Evolutionary conservation across 176 grass and related monocot genomes (phyloP).

Genomic region (Cenchrus purpureus): DNA sequence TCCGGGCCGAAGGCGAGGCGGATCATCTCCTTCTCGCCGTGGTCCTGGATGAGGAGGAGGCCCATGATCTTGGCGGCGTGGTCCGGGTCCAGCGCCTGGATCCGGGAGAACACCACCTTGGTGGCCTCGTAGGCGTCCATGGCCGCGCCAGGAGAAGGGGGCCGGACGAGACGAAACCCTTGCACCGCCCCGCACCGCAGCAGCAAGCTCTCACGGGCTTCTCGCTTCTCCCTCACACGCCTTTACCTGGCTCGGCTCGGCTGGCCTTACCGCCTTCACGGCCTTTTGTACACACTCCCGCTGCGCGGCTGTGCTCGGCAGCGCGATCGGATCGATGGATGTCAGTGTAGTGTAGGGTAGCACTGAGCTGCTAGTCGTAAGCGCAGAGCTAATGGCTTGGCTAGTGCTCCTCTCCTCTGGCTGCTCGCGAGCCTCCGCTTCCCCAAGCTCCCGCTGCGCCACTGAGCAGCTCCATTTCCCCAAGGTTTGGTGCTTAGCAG

Average conservation of each 20-base stretch:
- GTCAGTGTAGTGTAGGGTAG: slow-evolving; percentile 28
- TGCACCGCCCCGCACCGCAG: slow-evolving; percentile 6
- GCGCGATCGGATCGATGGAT: slow-evolving; percentile 31
- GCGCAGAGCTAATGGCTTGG: slow-evolving; percentile 15
- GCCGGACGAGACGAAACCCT: slow-evolving; percentile 12
- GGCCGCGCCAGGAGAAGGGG: slow-evolving; percentile 33
- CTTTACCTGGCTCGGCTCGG: background rate
- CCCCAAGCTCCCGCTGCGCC: slow-evolving; percentile 41
- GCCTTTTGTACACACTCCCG: slow-evolving; percentile 42
- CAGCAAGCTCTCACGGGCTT: slow-evolving; percentile 50
- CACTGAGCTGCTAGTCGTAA: background rate
- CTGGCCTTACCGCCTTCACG: slow-evolving; percentile 6
- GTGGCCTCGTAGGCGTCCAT: slow-evolving; percentile 96
- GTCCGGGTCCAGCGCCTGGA: slow-evolving; percentile 85
- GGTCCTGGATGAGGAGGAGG: slow-evolving; percentile 83
- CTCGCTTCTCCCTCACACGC: slow-evolving; percentile 29
- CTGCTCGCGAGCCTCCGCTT: slow-evolving; percentile 40
- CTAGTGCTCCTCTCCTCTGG: slow-evolving; percentile 26
- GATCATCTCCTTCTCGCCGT: slow-evolving; percentile 98
- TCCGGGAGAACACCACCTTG: slow-evolving; percentile 89
- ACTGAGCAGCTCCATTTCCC: slow-evolving; percentile 56
- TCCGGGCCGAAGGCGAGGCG: slow-evolving; percentile 92
- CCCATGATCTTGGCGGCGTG: slow-evolving; percentile 97
- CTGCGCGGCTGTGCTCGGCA: background rate
- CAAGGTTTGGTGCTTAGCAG: slow-evolving; percentile 36